Evolutionary conservation across 768 basidiomycete species (phyloP).

Genomic region (Leccinum ochraceum): DNA sequence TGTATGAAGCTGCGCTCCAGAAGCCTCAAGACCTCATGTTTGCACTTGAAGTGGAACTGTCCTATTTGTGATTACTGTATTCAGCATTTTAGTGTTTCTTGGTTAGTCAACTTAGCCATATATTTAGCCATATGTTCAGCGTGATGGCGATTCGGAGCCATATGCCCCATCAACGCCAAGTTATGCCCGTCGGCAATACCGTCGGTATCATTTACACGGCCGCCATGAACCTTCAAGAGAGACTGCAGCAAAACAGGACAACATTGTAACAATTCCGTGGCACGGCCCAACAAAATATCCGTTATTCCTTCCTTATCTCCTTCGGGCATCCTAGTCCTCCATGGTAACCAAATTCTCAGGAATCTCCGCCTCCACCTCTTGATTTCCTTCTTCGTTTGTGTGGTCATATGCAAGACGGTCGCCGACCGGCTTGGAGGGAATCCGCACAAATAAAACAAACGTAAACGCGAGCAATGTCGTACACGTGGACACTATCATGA

Average conservation of each 20-base stretch:
- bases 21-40: too few relatives aligned
- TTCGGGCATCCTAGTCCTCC: constrained; percentile 6
- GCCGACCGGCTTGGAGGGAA: constrained; percentile 25
- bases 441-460: constrained; percentile 49
- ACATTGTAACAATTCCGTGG: background rate
- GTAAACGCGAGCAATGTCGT: constrained; percentile 43
- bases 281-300: background rate
- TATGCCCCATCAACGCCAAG: too few relatives aligned
- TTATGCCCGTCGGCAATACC: too few relatives aligned
- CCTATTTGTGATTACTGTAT: background rate
- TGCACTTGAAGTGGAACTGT: background rate
- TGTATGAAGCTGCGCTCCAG: constrained; percentile 12
- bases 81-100: background rate
- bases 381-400: constrained; percentile 9
- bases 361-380: background rate
- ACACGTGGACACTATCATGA: constrained; percentile 60
- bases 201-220: background rate
- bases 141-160: too few relatives aligned
- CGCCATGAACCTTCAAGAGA: background rate
- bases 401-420: background rate
- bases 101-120: background rate
- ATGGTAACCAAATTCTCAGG: background rate
- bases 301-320: constrained; percentile 5
- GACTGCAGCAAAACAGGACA: background rate
- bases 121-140: background rate